These are phyloP conservation scores for Drechslerella dactyloides DNA, from an alignment of 2,329 filamentous ascomycete genomes.

Conservation along the genomic window DNA sequence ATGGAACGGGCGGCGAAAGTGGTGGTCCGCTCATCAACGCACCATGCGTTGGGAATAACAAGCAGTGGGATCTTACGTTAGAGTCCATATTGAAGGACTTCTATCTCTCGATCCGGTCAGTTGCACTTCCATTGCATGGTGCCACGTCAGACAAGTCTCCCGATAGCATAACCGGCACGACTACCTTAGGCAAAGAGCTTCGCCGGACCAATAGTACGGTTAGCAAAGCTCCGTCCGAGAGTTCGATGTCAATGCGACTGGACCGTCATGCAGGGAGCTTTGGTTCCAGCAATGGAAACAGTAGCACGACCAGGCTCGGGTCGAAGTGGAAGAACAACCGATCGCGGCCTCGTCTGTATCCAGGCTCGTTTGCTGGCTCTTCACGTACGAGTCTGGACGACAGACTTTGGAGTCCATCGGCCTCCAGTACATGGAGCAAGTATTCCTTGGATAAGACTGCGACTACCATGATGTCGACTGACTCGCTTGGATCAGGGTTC, in stretches of 20 bases:
- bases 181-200: slow-evolving; percentile 38
- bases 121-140: slow-evolving; percentile 84
- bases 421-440: slow-evolving; percentile 93
- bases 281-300: slow-evolving; percentile 51
- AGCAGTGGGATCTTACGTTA: slow-evolving; percentile 85
- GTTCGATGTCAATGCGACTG: slow-evolving; percentile 44
- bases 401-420: slow-evolving; percentile 86
- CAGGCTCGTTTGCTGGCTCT: slow-evolving; percentile 80
- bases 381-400: slow-evolving; percentile 95
- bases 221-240: slow-evolving; percentile 88
- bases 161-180: slow-evolving; percentile 31
- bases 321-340: slow-evolving; percentile 84
- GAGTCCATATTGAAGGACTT: slow-evolving; percentile 91
- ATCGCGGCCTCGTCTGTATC: slow-evolving; percentile 77
- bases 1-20: slow-evolving; percentile 62
- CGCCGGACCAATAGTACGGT: slow-evolving; percentile 81
- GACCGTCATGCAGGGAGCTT: slow-evolving; percentile 55
- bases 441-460: slow-evolving; percentile 90
- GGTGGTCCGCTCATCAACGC: slow-evolving; percentile 79
- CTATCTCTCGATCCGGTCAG: slow-evolving; percentile 84
- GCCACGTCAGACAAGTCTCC: slow-evolving; percentile 58
- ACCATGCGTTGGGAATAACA: slow-evolving; percentile 75
- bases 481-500: slow-evolving; percentile 81
- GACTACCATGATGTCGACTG: slow-evolving; percentile 82
- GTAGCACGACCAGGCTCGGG: slow-evolving; percentile 58